Evolutionary conservation across 139 green algal genomes (phyloP).

Genomic region (Ulvella scutata): DNA sequence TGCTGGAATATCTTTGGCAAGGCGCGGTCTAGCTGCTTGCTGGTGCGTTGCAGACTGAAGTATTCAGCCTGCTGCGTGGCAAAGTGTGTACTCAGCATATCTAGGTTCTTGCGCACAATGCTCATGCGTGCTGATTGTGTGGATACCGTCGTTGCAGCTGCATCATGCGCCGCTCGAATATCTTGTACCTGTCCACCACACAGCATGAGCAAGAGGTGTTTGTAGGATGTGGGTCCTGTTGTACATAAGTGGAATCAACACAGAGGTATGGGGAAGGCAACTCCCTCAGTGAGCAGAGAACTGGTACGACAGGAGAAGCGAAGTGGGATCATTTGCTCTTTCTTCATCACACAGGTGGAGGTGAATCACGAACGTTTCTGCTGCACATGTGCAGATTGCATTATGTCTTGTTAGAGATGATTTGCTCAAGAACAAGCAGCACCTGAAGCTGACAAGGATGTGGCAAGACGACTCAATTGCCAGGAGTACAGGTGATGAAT

Average conservation of each 20-base stretch:
- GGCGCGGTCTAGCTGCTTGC: not conserved
- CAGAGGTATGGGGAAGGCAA: too few relatives aligned
- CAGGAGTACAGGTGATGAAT: not conserved
- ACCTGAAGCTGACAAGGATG: not conserved
- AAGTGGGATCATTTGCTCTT: too few relatives aligned
- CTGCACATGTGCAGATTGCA: not conserved
- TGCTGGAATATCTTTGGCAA: not conserved
- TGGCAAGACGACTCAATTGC: not conserved
- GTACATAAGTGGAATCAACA: not conserved
- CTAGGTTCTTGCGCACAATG: not conserved
- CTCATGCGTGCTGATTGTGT: not conserved
- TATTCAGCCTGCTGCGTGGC: not conserved
- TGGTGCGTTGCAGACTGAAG: not conserved
- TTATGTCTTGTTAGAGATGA: not conserved
- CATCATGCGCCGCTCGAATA: too few relatives aligned
- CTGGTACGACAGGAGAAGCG: too few relatives aligned
- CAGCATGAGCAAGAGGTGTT: too few relatives aligned
- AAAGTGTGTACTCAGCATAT: not conserved
- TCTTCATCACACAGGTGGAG: too few relatives aligned
- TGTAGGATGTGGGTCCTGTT: not conserved
- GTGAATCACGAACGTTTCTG: too few relatives aligned
- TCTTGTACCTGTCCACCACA: too few relatives aligned
- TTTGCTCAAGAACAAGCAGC: not conserved
- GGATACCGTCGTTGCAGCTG: not conserved
- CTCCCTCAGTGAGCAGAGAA: too few relatives aligned